Percentiles rank a stretch among this genome's conserved stretches.
These are phyloP conservation scores for Elongisporangium prolatum DNA, from an alignment of 352 stramenopile genomes.

Conservation along the genomic window DNA sequence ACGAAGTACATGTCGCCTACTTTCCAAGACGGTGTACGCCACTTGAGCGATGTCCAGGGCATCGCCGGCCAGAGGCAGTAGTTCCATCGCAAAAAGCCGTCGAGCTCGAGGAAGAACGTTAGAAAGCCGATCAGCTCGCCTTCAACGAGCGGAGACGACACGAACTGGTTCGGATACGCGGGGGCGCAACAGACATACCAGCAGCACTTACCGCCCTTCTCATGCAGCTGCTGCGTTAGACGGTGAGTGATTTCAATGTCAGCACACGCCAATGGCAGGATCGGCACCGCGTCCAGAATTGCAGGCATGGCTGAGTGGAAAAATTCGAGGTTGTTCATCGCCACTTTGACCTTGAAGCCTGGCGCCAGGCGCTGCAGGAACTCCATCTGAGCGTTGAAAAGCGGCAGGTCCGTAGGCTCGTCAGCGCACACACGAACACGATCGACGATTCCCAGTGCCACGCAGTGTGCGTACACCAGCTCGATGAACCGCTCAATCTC, in stretches of 20 bases:
- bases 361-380: slow-evolving; percentile 62
- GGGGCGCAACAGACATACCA: slow-evolving; percentile 82
- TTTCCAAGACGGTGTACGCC: slow-evolving; percentile 60
- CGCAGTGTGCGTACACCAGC: slow-evolving; percentile 66
- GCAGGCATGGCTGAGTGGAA: slow-evolving; percentile 54
- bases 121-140: slow-evolving; percentile 71
- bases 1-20: slow-evolving; percentile 86
- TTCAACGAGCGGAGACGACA: slow-evolving; percentile 68
- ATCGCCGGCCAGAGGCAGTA: slow-evolving; percentile 64
- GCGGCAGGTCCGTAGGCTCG: slow-evolving; percentile 44
- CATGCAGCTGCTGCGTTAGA: slow-evolving; percentile 45
- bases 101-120: slow-evolving; percentile 72
- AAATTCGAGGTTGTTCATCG: slow-evolving; percentile 73
- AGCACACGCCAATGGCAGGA: slow-evolving; percentile 60
- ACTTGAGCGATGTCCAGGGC: slow-evolving; percentile 59
- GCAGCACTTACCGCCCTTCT: slow-evolving; percentile 50
- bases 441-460: slow-evolving; percentile 46
- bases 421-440: slow-evolving; percentile 68
- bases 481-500: slow-evolving; percentile 64
- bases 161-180: slow-evolving; percentile 71
- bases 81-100: slow-evolving; percentile 82
- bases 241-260: slow-evolving; percentile 56
- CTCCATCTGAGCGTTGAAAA: slow-evolving; percentile 61
- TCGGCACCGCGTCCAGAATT: slow-evolving; percentile 67
- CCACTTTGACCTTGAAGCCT: slow-evolving; percentile 66